Conservation (phyloP, 495 filamentous ascomycete genomes). For the Daldinia bambusicola region DNA sequence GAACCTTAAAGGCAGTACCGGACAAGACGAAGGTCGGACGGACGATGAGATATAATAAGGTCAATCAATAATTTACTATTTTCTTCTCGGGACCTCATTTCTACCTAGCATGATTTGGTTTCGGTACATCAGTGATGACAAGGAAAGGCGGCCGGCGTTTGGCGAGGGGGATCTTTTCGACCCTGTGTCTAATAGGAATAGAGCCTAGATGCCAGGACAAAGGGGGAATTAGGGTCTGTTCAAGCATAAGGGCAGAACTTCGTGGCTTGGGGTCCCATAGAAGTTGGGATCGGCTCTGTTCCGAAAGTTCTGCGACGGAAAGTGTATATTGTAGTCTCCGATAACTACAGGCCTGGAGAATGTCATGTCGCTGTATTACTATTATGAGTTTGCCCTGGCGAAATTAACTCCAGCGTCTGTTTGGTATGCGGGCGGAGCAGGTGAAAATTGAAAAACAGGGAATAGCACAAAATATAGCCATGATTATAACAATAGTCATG, state of each 20-base stretch:
- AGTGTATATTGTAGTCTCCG: constrained; percentile 5
- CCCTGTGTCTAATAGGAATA: constrained; percentile 28
- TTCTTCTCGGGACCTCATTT: constrained; percentile 31
- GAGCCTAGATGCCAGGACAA: constrained; percentile 28
- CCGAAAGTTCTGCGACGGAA: constrained; percentile 4
- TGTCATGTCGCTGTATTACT: constrained; percentile 34
- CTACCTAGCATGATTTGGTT: constrained; percentile 41
- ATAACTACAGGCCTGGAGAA: constrained; percentile 18
- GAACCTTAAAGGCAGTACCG: constrained; percentile 46
- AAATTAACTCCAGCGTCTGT: constrained; percentile 12
- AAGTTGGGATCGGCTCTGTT: constrained; percentile 4
- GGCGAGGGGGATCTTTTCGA: constrained; percentile 39
- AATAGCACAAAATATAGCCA: constrained; percentile 24
- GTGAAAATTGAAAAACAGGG: constrained; percentile 26
- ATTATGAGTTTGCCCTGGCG: constrained; percentile 15
- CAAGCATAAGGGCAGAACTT: constrained; percentile 8
- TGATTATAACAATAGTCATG: constrained; percentile 4
- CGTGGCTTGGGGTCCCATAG: neutral
- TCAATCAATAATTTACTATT: constrained; percentile 7
- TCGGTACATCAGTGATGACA: constrained; percentile 43
- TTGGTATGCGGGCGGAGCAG: constrained; percentile 15
- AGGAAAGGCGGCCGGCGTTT: constrained; percentile 47
- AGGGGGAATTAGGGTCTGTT: constrained; percentile 20
- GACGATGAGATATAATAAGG: constrained; percentile 35
- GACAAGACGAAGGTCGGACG: constrained; percentile 35